Evolutionary conservation across 2,329 filamentous ascomycete species (phyloP), one percentile per base, ranked within the genome.

Genomic region (Alternaria rosae): DNA sequence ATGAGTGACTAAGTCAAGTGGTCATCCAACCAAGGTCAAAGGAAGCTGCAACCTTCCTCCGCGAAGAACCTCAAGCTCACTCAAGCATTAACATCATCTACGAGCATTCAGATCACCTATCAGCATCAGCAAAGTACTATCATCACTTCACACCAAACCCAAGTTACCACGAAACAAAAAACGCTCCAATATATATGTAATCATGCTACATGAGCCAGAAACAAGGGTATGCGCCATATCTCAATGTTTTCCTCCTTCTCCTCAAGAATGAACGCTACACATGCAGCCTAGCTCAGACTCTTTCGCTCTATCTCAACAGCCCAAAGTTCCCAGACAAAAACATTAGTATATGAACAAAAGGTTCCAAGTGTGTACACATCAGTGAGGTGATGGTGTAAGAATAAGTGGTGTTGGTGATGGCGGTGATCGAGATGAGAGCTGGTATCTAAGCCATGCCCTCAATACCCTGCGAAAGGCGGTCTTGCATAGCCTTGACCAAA

Each of bases 401-500:
- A 56, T 56, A 56, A 28, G 6, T 13, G 44, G 3, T n/a, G 26
- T 8, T 3, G 44, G 6, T 17, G 20, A 7, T 38, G 20, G 15
- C 4, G 6, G 15, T 10, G 25, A 12, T 6, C 7, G n/a, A 28
- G 10, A 20, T 11, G 5, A n/a, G n/a, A n/a, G n/a, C n/a, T n/a
- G n/a, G n/a, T n/a, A n/a, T n/a, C n/a, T n/a, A n/a, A 21, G 66
- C 58, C 57, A 77, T 54, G 20, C 77, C 77, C 54, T 79, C 77
- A 20, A 79, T 73, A 32, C 86, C 86, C 70, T 85, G 83, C 8
- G 90, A 85, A 50, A 98, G 84, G 64, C 91, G 87, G 66, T 94
- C 92, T 76, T 96, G 91, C 93, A 99, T 97, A 60, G 92, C 82
- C 79, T 92, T 94, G 73, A 95, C 83, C 59, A 99, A 78, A 20